Evolutionary conservation across 495 filamentous ascomycete genomes (phyloP), one percentile per base, ranked within the genome.

Genomic region (Hypoxylon fragiforme): DNA sequence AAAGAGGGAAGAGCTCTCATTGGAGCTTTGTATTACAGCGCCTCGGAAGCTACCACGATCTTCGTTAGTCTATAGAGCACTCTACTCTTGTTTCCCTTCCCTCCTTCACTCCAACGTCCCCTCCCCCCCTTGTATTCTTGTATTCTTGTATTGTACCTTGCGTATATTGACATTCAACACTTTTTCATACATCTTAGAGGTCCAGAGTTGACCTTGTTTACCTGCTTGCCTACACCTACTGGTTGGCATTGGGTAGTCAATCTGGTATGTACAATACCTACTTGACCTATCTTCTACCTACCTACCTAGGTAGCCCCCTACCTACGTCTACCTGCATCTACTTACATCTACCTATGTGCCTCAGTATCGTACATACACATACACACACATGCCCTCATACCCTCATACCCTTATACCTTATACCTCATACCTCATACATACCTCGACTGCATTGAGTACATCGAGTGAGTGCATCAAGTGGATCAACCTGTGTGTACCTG

Each of bases 41-140:
- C 45, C 37, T 54, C 50, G 44, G 57, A 50, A 60, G 50, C 50
- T 28, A 44, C 44, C 46, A 61, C 50, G 57, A 61, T 51, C 46
- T 51, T 55, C 51, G 41, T 50, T 45, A 36, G 13, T 45, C 50
- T 55, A 47, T 55, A 51, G 32, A 44, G 18, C 35, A n/a, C n/a
- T 13, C 5, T 32, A 20, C 22, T 43, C 15, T n/a, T 19, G 16
- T 19, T 18, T 13, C 24, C 32, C 13, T 15, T 32, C 21, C 14
- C n/a, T 35, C 13, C 32, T 41, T 44, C 11, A n/a, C n/a, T n/a
- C n/a, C n/a, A n/a, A n/a, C n/a, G n/a, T n/a, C n/a, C n/a, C n/a
- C n/a, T n/a, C n/a, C n/a, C n/a, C n/a, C n/a, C n/a, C n/a, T n/a
- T n/a, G n/a, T n/a, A n/a, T n/a, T n/a, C n/a, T n/a, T n/a, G n/a